These are phyloP conservation scores for Aspergillus unguis DNA, from an alignment of 2,329 filamentous ascomycete genomes.

Conservation along the genomic window DNA sequence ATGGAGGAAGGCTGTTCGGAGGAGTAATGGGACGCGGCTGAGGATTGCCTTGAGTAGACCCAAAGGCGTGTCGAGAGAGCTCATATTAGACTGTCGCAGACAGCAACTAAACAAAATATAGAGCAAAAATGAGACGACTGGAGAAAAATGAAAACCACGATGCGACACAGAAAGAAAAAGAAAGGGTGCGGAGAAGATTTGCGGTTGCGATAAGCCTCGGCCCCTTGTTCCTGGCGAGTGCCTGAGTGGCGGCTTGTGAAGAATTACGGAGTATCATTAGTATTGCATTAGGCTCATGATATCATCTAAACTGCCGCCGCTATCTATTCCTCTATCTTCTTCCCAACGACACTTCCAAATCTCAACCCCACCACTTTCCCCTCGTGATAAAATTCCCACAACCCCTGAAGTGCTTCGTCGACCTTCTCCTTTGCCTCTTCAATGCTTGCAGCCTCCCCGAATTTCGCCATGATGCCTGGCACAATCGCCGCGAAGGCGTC, in stretches of 20 bases:
- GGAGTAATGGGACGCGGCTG: constrained; percentile 39
- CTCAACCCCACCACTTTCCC: not conserved
- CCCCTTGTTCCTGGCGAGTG: not conserved
- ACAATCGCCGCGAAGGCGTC: not conserved
- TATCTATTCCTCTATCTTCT: not conserved
- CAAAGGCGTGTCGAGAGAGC: constrained; percentile 20
- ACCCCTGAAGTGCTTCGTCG: not conserved
- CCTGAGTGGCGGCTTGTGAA: not conserved
- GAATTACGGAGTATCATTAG: not conserved
- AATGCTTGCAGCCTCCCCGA: not conserved
- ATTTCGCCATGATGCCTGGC: not conserved
- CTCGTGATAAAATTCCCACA: not conserved
- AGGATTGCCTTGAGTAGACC: constrained; percentile 38
- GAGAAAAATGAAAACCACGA: not conserved
- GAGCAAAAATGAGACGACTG: not conserved
- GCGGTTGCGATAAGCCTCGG: not conserved
- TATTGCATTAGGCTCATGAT: not conserved
- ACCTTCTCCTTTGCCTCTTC: not conserved
- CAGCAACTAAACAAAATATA: not conserved
- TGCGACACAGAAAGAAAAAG: not conserved
- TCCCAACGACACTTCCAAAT: not conserved
- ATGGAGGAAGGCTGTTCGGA: constrained; percentile 43
- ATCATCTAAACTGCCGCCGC: too few relatives aligned
- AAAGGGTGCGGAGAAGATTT: not conserved
- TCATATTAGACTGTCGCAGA: constrained; percentile 20